Conservation (phyloP, 345 rosid species). For the Trapa incisa region DNA sequence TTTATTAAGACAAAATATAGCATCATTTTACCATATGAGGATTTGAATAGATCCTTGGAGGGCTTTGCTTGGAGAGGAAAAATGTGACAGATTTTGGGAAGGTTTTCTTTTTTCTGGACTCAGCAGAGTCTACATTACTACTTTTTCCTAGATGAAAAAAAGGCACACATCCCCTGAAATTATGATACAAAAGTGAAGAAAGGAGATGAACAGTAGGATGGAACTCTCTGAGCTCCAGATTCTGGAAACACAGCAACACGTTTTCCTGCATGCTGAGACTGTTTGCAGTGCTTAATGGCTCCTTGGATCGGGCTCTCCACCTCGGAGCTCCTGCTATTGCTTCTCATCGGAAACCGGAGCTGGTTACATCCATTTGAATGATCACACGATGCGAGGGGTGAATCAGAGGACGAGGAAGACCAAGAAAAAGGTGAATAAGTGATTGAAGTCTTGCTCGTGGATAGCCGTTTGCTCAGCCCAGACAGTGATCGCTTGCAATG, state of each 20-base stretch:
- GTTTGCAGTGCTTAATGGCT: constrained; percentile 89
- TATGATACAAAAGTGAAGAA: background rate
- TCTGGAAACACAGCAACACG: background rate
- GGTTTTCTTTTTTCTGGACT: background rate
- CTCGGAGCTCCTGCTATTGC: constrained; percentile 25
- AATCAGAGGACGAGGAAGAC: constrained; percentile 6
- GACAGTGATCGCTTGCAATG: constrained; percentile 58
- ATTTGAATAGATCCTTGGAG: background rate
- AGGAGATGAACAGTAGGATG: background rate
- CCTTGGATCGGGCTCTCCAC: constrained; percentile 74
- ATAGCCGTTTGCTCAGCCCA: constrained; percentile 33
- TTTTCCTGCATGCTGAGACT: constrained; percentile 11
- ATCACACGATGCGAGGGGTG: constrained; percentile 1
- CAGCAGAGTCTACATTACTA: background rate
- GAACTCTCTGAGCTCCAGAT: background rate
- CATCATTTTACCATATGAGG: background rate
- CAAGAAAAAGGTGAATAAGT: constrained; percentile 17
- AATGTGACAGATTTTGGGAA: background rate
- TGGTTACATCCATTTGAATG: background rate
- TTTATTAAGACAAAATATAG: no score
- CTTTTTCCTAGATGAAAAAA: background rate
- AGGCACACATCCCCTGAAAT: background rate
- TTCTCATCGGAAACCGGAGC: constrained; percentile 5
- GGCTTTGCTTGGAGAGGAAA: background rate
- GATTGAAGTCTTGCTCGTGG: constrained; percentile 23